phyloP scores from a whole-genome alignment of 768 basidiomycete genomes.

The Lyophyllum atratum region DNA sequence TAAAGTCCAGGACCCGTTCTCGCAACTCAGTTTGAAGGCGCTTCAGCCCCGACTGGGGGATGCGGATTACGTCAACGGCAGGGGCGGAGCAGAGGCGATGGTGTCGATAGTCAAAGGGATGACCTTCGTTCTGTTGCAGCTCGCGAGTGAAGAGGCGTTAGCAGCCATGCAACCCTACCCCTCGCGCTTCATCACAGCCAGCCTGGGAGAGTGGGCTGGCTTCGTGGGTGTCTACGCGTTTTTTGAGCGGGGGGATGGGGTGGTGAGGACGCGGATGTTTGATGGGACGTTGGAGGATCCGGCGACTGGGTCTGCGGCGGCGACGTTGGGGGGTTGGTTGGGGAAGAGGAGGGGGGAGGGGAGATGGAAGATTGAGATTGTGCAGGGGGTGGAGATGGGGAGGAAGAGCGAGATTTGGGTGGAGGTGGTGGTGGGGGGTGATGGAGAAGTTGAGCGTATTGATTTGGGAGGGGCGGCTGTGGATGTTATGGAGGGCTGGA shows the following conservation, averaged over 20 bases:
- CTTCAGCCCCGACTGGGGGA: constrained; percentile 28
- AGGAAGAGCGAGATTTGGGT: constrained; percentile 43
- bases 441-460: constrained; percentile 31
- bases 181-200: constrained; percentile 24
- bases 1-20: constrained; percentile 35
- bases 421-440: constrained; percentile 31
- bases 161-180: constrained; percentile 29
- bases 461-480: constrained; percentile 42
- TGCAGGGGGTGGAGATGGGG: constrained; percentile 51
- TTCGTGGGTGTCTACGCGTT: constrained; percentile 41
- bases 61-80: constrained; percentile 38
- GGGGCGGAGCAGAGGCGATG: constrained; percentile 32
- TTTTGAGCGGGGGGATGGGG: constrained; percentile 31
- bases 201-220: constrained; percentile 41
- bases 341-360: constrained; percentile 36
- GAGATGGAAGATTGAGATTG: constrained; percentile 35
- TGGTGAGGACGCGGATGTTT: constrained; percentile 44
- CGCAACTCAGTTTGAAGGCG: constrained; percentile 26
- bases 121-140: constrained; percentile 40
- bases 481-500: constrained; percentile 39
- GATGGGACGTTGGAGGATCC: constrained; percentile 42
- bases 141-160: constrained; percentile 40
- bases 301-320: constrained; percentile 48
- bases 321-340: constrained; percentile 43
- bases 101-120: constrained; percentile 51